Evolutionary conservation across 2,329 filamentous ascomycete genomes (phyloP).

Genomic region (Trichoderma pleuroti): DNA sequence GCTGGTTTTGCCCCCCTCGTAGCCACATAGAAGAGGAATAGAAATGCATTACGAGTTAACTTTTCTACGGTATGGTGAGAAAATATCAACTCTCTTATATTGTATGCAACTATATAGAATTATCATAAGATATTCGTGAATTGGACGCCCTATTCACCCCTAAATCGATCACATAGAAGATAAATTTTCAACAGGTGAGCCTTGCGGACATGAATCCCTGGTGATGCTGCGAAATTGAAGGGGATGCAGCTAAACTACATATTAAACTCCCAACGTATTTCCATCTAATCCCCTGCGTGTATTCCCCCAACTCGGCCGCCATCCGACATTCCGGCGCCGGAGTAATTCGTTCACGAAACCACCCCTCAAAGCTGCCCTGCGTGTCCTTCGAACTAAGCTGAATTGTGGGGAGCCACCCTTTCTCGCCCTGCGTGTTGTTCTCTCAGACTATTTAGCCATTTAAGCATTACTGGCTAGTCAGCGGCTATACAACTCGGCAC

Average conservation of each 20-base stretch:
- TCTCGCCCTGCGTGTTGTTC: conserved; percentile 7
- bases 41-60: neutral
- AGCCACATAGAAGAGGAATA: conserved; percentile 9
- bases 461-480: neutral
- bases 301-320: neutral
- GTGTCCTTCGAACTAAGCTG: neutral
- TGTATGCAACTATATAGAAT: rapidly evolving
- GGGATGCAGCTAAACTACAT: neutral
- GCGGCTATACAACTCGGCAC: neutral
- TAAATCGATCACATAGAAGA: rapidly evolving
- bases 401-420: neutral
- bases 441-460: conserved; percentile 2
- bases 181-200: neutral
- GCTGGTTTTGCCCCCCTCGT: neutral
- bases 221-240: neutral
- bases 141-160: neutral
- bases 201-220: neutral
- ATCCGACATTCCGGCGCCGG: neutral
- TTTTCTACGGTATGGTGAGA: neutral
- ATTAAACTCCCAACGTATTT: neutral
- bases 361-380: neutral
- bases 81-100: neutral
- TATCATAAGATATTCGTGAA: neutral
- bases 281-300: neutral
- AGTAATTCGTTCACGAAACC: neutral